A percentile compares a stretch with the other conserved stretches of the same genome.
These are phyloP conservation scores for Climacium dendroides DNA, from an alignment of 225 moss, liverwort and hornwort genomes.

Conservation along the genomic window DNA sequence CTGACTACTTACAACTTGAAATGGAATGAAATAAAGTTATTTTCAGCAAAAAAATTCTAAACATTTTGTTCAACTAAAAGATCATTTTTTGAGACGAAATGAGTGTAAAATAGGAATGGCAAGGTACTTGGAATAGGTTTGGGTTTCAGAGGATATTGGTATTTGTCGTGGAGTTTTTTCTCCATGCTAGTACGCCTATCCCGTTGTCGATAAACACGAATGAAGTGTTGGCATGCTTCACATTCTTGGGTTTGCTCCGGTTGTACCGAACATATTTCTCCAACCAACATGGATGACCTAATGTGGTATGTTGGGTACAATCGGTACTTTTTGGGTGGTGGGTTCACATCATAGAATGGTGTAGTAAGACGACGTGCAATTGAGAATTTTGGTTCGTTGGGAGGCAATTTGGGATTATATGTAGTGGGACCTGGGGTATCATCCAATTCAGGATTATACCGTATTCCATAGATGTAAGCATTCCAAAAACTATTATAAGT, in stretches of 20 bases:
- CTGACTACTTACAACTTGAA: fast-evolving
- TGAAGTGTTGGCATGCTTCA: constrained; percentile 14
- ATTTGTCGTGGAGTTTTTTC: neutral
- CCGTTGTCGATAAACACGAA: neutral
- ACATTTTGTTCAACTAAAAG: neutral
- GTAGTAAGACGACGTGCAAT: neutral
- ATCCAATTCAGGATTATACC: neutral
- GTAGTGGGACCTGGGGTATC: neutral
- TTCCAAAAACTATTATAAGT: constrained; percentile 17
- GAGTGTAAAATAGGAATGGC: neutral
- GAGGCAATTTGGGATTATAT: neutral
- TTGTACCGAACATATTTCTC: neutral
- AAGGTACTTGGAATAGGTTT: neutral
- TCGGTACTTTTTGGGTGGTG: neutral
- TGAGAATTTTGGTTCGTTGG: neutral
- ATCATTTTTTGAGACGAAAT: neutral
- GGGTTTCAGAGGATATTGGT: neutral
- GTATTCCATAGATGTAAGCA: neutral
- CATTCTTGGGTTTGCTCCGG: neutral
- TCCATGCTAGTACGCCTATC: neutral
- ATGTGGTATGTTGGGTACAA: neutral
- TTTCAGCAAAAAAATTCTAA: neutral
- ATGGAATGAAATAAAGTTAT: fast-evolving
- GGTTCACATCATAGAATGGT: neutral
- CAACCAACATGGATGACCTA: neutral